Conservation (phyloP, 2,329 filamentous ascomycete genomes). For the Bretziella fagacearum region DNA sequence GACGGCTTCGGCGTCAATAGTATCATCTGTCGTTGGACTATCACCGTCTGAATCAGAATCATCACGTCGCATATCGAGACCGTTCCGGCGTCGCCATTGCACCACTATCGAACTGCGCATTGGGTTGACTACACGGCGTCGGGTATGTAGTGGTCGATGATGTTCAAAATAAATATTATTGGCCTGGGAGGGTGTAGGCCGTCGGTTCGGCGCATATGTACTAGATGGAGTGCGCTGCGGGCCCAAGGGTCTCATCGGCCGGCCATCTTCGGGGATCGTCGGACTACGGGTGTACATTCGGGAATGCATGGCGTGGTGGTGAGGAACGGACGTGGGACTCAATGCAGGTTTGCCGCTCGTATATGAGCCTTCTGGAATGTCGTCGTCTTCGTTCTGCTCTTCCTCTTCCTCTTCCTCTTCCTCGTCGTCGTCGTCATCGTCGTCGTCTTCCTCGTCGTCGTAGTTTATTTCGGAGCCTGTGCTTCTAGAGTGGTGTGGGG, state of each 20-base stretch:
- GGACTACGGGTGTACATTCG: slow-evolving; percentile 3
- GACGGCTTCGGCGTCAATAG: slow-evolving; percentile 83
- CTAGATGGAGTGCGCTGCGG: slow-evolving; percentile 60
- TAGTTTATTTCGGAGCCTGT: too few relatives aligned
- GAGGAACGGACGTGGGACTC: slow-evolving; percentile 7
- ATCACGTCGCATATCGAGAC: slow-evolving; percentile 47
- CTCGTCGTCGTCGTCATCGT: too few relatives aligned
- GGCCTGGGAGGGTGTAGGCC: slow-evolving; percentile 8
- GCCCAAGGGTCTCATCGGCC: slow-evolving; percentile 27
- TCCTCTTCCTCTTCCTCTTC: too few relatives aligned
- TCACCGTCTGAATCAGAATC: slow-evolving; percentile 85
- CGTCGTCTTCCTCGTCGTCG: too few relatives aligned
- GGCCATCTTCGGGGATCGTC: slow-evolving; percentile 3
- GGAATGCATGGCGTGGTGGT: background rate
- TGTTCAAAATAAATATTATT: background rate
- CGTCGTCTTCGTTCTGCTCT: background rate
- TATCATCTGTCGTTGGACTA: slow-evolving; percentile 76
- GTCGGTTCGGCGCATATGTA: slow-evolving; percentile 49
- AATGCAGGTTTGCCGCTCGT: background rate
- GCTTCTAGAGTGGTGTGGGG: too few relatives aligned
- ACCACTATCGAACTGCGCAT: background rate
- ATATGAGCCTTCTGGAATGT: background rate
- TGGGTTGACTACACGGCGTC: background rate
- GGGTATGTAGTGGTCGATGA: background rate
- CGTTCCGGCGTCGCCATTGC: slow-evolving; percentile 45